A percentile compares a stretch with the other conserved stretches of the same genome.
phyloP scores from a whole-genome alignment of 73 alveolate genomes.

The Paramecium primaurelia region DNA sequence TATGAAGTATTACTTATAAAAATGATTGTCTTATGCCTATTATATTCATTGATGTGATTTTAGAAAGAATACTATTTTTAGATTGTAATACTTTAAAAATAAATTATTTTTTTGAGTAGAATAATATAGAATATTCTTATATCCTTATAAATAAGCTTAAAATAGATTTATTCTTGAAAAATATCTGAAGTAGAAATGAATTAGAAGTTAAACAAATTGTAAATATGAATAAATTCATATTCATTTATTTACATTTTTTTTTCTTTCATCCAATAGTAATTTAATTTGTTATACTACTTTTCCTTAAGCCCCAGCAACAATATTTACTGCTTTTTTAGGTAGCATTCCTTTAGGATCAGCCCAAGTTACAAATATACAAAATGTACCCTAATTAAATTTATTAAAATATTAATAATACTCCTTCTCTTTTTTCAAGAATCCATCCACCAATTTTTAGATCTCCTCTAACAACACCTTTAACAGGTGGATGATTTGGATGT shows the following conservation, averaged over 20 bases:
- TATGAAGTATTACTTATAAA: background rate
- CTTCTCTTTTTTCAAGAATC: constrained; percentile 32
- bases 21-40: background rate
- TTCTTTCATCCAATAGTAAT: background rate
- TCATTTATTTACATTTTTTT: background rate
- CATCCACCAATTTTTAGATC: constrained; percentile 27
- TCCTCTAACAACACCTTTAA: constrained; percentile 12
- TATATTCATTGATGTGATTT: background rate
- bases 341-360: constrained; percentile 27
- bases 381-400: background rate
- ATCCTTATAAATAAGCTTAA: too few species aligned
- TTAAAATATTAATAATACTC: background rate
- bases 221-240: background rate
- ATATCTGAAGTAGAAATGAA: background rate
- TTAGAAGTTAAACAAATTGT: background rate
- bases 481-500: background rate
- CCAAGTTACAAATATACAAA: constrained; percentile 26
- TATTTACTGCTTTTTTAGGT: background rate
- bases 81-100: background rate
- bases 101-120: background rate
- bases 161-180: background rate
- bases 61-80: background rate
- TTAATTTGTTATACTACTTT: background rate
- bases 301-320: background rate
- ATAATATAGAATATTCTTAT: too few species aligned